Evolutionary conservation across 1,284 basidiomycete genomes (phyloP), one percentile per base, ranked within the genome.

Genomic region (Mixia osmundae): DNA sequence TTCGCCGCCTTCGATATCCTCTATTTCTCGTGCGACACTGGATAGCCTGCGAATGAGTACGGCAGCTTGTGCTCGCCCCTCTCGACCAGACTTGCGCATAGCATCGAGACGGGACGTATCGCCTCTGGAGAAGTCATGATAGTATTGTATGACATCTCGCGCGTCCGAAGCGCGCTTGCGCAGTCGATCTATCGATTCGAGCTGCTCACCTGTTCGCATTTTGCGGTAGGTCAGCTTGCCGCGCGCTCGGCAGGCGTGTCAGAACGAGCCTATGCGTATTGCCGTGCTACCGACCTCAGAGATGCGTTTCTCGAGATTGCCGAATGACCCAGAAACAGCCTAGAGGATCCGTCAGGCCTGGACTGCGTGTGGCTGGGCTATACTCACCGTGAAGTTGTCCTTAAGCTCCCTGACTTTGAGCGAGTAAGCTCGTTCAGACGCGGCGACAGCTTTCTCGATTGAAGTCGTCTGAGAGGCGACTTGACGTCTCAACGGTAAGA

Each of bases 131-230:
- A 95, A 76, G 44, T 85, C 77, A 48, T 87, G 80, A 56, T 95
- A 95, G 58, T 78, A 89, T 44, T 83, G 74, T 38, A 97, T 77
- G n/a, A 97, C 61, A 52, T 95, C 76, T 47, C 85, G 76, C 0
- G 89, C 82, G 15, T 85, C 83, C 50, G 89, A 82, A 0, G 89
- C 91, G 42, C 85, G 65, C 50, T 82, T 78, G 6, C 89, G 70
- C 47, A 89, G 77, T 41, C 83, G 69, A 54, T 95, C 85, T 16
- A 97, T 74, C 1, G 74, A 76, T 57, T 97, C 89, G 34, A 99
- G 70, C 59, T 97, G 87, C 59, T 94, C 85, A 36, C 85, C 80
- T 82, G 50, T 41, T 10, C n/a, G 48, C 37, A 43, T 32, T 19
- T 33, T 29, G 21, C 27, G 26, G 20, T 21, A 29, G 19, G 25